Percentiles rank a stretch among this genome's conserved stretches.
Conservation (phyloP, 2,329 filamentous ascomycete species). For the Exophiala calicioides region DNA sequence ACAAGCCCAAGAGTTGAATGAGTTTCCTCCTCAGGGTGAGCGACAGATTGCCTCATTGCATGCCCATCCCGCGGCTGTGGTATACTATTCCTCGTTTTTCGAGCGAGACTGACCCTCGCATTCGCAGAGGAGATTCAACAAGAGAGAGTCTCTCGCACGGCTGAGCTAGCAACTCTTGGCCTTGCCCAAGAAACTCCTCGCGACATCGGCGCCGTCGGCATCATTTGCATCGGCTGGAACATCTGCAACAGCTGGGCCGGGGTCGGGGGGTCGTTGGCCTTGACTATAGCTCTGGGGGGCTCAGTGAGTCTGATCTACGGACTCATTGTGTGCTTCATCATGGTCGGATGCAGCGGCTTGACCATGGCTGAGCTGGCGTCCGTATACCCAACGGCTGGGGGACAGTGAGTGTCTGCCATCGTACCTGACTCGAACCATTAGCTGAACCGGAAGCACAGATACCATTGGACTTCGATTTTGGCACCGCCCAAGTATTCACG, state of each 20-base stretch:
- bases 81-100: too few species aligned
- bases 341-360: slow-evolving; percentile 32
- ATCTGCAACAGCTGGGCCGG: slow-evolving; percentile 35
- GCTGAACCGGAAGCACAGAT: slow-evolving; percentile 9
- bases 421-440: too few species aligned
- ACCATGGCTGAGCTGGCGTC: slow-evolving; percentile 42
- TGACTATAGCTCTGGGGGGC: slow-evolving; percentile 31
- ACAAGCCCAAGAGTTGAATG: too few species aligned
- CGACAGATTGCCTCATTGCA: too few species aligned
- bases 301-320: slow-evolving; percentile 36
- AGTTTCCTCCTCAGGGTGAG: too few species aligned
- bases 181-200: slow-evolving; percentile 16
- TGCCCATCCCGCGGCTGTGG: too few species aligned
- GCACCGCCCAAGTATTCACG: slow-evolving; percentile 3
- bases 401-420: too few species aligned
- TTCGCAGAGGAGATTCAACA: too few species aligned
- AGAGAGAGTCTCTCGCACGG: too few species aligned
- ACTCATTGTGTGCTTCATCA: slow-evolving; percentile 33
- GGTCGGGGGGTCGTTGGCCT: slow-evolving; percentile 29
- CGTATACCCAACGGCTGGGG: slow-evolving; percentile 42
- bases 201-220: slow-evolving; percentile 26
- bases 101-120: too few species aligned
- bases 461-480: slow-evolving; percentile 20
- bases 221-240: slow-evolving; percentile 30
- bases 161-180: slow-evolving; percentile 12